Evolutionary conservation across 306 rosid species (phyloP), one percentile per base, ranked within the genome.

Genomic region (Prunus armeniaca): DNA sequence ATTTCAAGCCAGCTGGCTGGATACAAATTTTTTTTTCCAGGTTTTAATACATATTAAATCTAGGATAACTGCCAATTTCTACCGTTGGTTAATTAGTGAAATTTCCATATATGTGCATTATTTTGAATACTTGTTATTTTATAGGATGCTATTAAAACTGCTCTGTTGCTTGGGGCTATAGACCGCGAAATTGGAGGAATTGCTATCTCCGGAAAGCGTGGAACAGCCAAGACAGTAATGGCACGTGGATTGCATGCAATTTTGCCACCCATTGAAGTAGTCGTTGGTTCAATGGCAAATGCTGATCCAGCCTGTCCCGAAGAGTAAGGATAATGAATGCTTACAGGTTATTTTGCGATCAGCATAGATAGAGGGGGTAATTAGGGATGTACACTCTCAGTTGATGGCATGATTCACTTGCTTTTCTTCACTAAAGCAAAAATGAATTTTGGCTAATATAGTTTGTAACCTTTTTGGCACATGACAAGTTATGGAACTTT

Each of bases 221-320:
- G 97, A 82, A 92, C 98, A 72, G 97, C 96, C 73, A 94, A 94
- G 82, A 94, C 98, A 25, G 87, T 90, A 49, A 92, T 94, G 98
- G 97, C 97, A 13, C 93, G 98, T 3, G 97, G 98, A 25, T 83
- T 94, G 81, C 97, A 92, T 71, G 98, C 87, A 4, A 84, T 94
- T 75, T 88, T 94, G 41, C 98, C 98, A 47, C 98, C 98, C 67
- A 94, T 94, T 75, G 98, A 94, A 69, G 93, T 89, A 13, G 96
- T 92, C 11, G 82, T 50, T 60, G 98, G 98, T 66, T 94, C 98
- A 70, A 84, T 88, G 24, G 88, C 98, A 77, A 94, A 94, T 87
- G 95, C 95, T n/a, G 96, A 94, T 87, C 98, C 96, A 0, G 79
- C 91, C 55, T 86, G 79, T 72, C 97, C 87, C 1, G 96, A 92